phyloP scores from a whole-genome alignment of 2,329 filamentous ascomycete genomes.

The Fusarium udum region DNA sequence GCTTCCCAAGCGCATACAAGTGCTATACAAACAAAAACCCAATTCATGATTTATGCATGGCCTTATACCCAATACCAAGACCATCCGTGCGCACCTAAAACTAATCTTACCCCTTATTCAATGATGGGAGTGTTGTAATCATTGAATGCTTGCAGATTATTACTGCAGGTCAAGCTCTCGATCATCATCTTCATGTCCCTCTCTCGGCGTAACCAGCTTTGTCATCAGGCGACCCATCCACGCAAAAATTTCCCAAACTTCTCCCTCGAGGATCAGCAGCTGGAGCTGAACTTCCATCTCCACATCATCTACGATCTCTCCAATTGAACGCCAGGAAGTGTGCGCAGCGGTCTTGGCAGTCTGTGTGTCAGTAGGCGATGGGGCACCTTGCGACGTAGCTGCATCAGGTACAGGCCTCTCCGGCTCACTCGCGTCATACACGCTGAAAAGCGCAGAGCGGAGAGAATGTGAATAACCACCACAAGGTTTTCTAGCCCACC shows the following conservation, averaged over 20 bases:
- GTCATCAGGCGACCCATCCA: background rate
- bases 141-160: too few species aligned
- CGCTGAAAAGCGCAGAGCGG: background rate
- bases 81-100: too few species aligned
- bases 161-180: background rate
- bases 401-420: too few species aligned
- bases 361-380: background rate
- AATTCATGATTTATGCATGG: too few species aligned
- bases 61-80: too few species aligned
- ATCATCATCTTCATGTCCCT: background rate
- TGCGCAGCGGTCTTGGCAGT: fast-evolving
- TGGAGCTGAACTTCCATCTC: background rate
- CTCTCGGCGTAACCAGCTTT: background rate
- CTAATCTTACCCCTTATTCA: too few species aligned
- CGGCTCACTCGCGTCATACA: background rate
- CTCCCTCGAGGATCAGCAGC: background rate
- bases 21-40: too few species aligned
- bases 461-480: background rate
- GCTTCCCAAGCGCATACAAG: too few species aligned
- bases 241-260: background rate
- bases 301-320: fast-evolving
- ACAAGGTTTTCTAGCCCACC: background rate
- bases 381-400: fast-evolving
- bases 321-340: fast-evolving
- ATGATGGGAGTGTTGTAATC: too few species aligned